Conservation (phyloP, 257 asterid species). For the Capsicum baccatum region DNA sequence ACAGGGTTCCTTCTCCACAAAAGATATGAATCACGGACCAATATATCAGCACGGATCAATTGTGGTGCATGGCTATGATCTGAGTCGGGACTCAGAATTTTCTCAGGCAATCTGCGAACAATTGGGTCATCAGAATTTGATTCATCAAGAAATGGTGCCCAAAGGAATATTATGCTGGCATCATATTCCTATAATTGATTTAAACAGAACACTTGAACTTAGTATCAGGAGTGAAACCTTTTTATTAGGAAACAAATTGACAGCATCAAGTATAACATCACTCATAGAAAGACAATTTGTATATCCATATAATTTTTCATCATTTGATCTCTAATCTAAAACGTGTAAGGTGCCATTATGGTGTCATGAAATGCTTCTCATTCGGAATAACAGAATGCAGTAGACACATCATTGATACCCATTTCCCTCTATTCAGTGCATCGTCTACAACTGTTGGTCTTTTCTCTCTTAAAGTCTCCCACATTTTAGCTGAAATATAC, state of each 20-base stretch:
- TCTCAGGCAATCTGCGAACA: slow-evolving; percentile 70
- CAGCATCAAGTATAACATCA: background rate
- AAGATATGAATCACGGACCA: slow-evolving; percentile 73
- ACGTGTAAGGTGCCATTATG: slow-evolving; percentile 73
- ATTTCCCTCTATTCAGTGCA: slow-evolving; percentile 87
- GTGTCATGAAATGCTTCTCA: slow-evolving; percentile 70
- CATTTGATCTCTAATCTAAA: slow-evolving; percentile 75
- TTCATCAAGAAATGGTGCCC: slow-evolving; percentile 95
- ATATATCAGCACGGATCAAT: slow-evolving; percentile 83
- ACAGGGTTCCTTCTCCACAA: slow-evolving; percentile 96
- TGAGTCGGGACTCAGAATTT: slow-evolving; percentile 78
- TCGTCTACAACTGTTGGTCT: slow-evolving; percentile 89
- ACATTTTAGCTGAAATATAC: slow-evolving; percentile 77
- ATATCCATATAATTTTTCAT: background rate
- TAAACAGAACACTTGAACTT: background rate
- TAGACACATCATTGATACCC: slow-evolving; percentile 90
- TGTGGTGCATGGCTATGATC: slow-evolving; percentile 66
- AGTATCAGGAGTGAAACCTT: background rate
- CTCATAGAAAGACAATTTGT: background rate
- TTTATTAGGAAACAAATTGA: background rate
- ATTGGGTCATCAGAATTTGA: slow-evolving; percentile 87
- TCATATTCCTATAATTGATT: slow-evolving; percentile 59
- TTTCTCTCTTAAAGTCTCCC: slow-evolving; percentile 91
- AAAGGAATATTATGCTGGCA: slow-evolving; percentile 82
- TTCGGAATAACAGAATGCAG: slow-evolving; percentile 65